Conservation (phyloP, 495 filamentous ascomycete species). For the Xylaria bambusicola region DNA sequence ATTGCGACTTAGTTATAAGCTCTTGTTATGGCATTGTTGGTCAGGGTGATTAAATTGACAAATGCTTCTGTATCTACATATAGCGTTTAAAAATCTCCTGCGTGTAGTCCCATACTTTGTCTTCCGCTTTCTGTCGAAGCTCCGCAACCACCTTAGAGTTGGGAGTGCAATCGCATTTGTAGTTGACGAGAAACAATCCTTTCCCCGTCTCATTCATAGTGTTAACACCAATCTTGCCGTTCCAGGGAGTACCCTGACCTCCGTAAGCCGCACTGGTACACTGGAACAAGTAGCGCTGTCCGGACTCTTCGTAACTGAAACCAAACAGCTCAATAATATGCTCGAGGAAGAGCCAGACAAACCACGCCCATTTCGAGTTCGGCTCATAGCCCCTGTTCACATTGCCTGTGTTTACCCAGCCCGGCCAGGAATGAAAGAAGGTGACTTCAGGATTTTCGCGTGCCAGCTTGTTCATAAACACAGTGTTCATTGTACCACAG, state of each 20-base stretch:
- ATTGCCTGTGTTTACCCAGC: conserved; percentile 40
- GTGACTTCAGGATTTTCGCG: conserved; percentile 35
- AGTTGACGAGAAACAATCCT: conserved; percentile 37
- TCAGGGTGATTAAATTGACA: too few relatives aligned
- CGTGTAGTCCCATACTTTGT: conserved; percentile 36
- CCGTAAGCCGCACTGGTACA: conserved; percentile 38
- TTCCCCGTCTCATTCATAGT: conserved; percentile 18
- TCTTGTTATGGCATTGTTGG: too few relatives aligned
- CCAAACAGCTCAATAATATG: conserved; percentile 22
- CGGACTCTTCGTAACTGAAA: conserved; percentile 30
- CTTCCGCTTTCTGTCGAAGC: conserved; percentile 29
- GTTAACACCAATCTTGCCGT: conserved; percentile 28
- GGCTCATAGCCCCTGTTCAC: conserved; percentile 29
- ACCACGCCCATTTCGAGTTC: conserved; percentile 24
- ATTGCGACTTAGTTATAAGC: too few relatives aligned
- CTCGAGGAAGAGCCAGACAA: conserved; percentile 29
- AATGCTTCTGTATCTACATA: conserved; percentile 25
- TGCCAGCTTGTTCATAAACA: conserved; percentile 31
- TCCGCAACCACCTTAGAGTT: conserved; percentile 34
- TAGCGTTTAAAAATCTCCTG: conserved; percentile 31
- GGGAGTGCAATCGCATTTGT: conserved; percentile 30
- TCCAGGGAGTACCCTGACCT: conserved; percentile 31
- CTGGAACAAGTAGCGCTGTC: conserved; percentile 35
- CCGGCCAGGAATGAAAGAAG: conserved; percentile 43
- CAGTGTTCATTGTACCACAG: conserved; percentile 22